Evolutionary conservation across 768 basidiomycete species (phyloP), one percentile per base, ranked within the genome.

Genomic region (Tricholoma bakamatsutake): DNA sequence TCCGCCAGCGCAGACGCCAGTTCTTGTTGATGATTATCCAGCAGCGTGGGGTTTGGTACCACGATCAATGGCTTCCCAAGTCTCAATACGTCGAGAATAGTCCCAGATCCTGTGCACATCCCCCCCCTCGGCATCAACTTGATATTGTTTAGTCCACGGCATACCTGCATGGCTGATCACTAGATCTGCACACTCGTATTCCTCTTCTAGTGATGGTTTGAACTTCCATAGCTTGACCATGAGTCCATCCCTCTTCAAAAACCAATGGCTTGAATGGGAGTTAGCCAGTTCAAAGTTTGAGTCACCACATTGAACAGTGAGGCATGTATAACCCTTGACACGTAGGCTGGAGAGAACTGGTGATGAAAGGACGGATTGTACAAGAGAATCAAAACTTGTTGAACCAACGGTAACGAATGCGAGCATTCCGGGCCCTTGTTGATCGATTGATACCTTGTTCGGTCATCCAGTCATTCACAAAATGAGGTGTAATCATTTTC

Each of bases 111-210:
- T 98, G 57, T 53, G 30, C 21, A 50, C 18, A 48, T 52, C 35
- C 42, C 33, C 49, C 33, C 49, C 50, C 21, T 56, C 51, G 28
- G 30, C 46, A 17, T 58, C 11, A 13, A 9, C 49, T 52, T 49
- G 39, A 58, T 24, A 45, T 37, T 59, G 39, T 24, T 8, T 15
- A 42, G 39, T 9, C 21, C 8, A 45, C 39, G 40, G 64, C 81
- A 61, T 66, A 93, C 96, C 96, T 66, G 93, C 96, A 77, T 98
- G 96, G 62, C 92, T 90, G 37, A 99, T 88, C 51, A 99, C 80
- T 50, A 94, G 71, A 66, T 93, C 87, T 47, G 89, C 85, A 17
- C 67, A 73, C 33, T 75, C 73, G 56, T 87, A 87, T 40, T 87
- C 81, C 4, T 76, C 78, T 52, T 83, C 76, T 57, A 98, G 75